Conservation (phyloP, 768 basidiomycete species). For the Punctularia strigosozonata region DNA sequence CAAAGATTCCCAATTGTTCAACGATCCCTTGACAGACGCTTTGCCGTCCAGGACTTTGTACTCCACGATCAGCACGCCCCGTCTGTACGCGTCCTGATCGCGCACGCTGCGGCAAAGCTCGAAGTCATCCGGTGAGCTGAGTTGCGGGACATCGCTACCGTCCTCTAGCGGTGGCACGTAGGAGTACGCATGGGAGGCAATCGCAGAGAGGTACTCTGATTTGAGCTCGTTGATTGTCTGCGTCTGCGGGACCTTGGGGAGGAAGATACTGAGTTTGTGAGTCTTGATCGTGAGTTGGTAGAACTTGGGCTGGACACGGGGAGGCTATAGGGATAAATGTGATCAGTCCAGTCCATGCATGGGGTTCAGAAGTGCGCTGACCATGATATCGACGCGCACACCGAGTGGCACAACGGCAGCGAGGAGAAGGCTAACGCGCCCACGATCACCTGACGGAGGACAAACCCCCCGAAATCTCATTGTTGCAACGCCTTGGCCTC, state of each 20-base stretch:
- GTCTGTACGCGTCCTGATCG: too few species aligned
- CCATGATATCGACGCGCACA: too few species aligned
- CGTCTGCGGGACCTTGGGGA: conserved; percentile 41
- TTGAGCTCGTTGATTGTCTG: conserved; percentile 50
- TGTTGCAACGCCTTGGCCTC: too few species aligned
- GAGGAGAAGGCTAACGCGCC: too few species aligned
- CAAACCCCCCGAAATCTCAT: too few species aligned
- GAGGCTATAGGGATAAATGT: conserved; percentile 28
- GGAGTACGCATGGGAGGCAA: conserved; percentile 12
- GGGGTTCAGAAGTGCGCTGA: too few species aligned
- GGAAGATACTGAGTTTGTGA: conserved; percentile 56
- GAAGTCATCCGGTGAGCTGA: conserved; percentile 36
- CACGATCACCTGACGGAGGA: too few species aligned
- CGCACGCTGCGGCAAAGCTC: conserved; percentile 47
- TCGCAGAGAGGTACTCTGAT: conserved; percentile 48
- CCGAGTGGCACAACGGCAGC: too few species aligned
- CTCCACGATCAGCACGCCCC: conserved; percentile 31
- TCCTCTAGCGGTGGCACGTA: conserved; percentile 5
- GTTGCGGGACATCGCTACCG: conserved; percentile 23
- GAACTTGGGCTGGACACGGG: conserved; percentile 43
- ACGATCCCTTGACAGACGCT: conserved; percentile 33
- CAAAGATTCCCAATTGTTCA: conserved; percentile 55
- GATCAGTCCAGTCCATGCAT: too few species aligned
- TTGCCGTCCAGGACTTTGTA: conserved; percentile 43
- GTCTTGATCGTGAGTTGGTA: conserved; percentile 65